Percentiles rank a stretch among this genome's conserved stretches.
Conservation (phyloP, 441 rosid genomes). For the Pelargonium myrrhifolium region DNA sequence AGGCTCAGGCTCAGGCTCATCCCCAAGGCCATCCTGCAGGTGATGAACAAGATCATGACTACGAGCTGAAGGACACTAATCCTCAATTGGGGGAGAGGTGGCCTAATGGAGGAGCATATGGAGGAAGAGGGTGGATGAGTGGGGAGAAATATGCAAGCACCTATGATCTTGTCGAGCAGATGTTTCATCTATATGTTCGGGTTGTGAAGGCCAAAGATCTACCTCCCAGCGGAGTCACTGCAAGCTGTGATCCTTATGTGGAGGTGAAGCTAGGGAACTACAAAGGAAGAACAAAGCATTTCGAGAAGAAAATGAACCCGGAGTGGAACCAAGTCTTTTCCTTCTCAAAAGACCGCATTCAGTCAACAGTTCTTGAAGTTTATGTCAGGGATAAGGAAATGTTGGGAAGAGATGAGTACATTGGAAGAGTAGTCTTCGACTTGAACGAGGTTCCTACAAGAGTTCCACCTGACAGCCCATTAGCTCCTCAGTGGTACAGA, state of each 20-base stretch:
- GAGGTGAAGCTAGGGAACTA: slow-evolving; percentile 93
- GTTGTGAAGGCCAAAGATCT: slow-evolving; percentile 91
- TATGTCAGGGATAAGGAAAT: slow-evolving; percentile 77
- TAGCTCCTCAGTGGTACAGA: slow-evolving; percentile 95
- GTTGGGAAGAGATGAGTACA: slow-evolving; percentile 72
- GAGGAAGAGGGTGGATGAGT: slow-evolving; percentile 72
- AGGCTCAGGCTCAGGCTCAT: too few species aligned
- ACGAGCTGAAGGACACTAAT: slow-evolving; percentile 55
- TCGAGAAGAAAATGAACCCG: slow-evolving; percentile 79
- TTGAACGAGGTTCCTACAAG: slow-evolving; percentile 78
- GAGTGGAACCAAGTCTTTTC: slow-evolving; percentile 98
- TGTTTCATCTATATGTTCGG: slow-evolving; percentile 90
- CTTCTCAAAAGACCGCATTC: slow-evolving; percentile 83
- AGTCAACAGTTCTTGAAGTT: slow-evolving; percentile 75
- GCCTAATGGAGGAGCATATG: slow-evolving; percentile 41
- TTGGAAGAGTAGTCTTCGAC: slow-evolving; percentile 71
- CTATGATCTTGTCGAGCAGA: slow-evolving; percentile 94
- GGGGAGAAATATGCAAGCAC: slow-evolving; percentile 91
- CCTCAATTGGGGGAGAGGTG: slow-evolving; percentile 62
- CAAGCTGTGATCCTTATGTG: slow-evolving; percentile 86
- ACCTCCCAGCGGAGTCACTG: slow-evolving; percentile 72
- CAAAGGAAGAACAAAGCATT: slow-evolving; percentile 74
- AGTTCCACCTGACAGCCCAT: slow-evolving; percentile 93
- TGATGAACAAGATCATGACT: slow-evolving; percentile 25
- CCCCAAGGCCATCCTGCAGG: too few species aligned